Base-by-base conservation (phyloP, 164 flowering plant genomes). In the Sedum album region DNA sequence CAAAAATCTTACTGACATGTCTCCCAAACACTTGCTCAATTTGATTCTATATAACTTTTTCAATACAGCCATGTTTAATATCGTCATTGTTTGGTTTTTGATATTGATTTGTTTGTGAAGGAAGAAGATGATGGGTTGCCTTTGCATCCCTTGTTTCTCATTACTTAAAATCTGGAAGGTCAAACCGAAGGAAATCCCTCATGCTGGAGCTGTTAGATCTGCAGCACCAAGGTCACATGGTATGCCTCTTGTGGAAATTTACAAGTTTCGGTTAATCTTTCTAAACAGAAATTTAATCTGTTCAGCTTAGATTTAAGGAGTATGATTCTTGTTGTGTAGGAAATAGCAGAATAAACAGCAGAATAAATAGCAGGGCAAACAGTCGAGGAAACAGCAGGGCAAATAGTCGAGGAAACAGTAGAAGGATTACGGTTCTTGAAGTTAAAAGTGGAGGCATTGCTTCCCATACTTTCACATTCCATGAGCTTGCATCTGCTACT, bases 1-100 rank as follows among this genome's bases (percentile, higher is more conserved):
- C 62, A 57, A 28, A n/a, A 26, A 26, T 17, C 62, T 57, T 33
- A 57, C 33, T 28, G 33, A 57, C 33, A 28, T 57, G 62, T 30
- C 62, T 57, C 62, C 62, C 62, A 57, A 57, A 57, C 62, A 57
- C 62, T 57, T 26, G 33, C 62, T 11, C 62, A 33, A 57, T 23
- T 51, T 23, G 57, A n/a, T n/a, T 51, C 57, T 51, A 51, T 51
- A 51, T 51, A 51, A 51, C 25, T 51, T 51, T 51, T 23, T 51
- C 57, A 21, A 51, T 51, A 51, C 28, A 51, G 21, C 21, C 25
- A 51, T 51, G 11, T 51, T 51, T 3, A 4, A 2, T 23, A 51
- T 21, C 6, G 21, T 6, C 57, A 51, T 51, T 23, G 28, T 51
- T 51, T 51, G 11, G 7, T 25, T 51, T 51, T 51, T 6, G 57